Percentiles rank a stretch among this genome's conserved stretches.
These are phyloP conservation scores for Erysimum cheiri DNA, from an alignment of 441 rosid genomes.

Conservation along the genomic window DNA sequence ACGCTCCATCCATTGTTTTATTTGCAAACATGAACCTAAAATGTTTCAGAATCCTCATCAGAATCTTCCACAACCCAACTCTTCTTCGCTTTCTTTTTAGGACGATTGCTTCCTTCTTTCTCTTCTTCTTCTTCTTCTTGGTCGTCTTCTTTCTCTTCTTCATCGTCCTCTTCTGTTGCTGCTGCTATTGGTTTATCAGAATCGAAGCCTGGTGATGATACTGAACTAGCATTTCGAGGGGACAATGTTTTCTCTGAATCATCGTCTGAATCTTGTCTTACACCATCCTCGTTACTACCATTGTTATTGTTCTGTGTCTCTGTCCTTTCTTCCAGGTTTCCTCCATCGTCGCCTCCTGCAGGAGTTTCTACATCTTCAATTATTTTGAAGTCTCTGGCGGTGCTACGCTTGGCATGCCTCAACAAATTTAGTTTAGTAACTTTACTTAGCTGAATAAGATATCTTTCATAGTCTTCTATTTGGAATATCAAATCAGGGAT, in stretches of 20 bases:
- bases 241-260: constrained; percentile 44
- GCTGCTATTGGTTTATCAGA: constrained; percentile 40
- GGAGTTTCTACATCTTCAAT: constrained; percentile 46
- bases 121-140: background rate
- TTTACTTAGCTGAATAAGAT: constrained; percentile 80
- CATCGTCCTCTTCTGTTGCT: constrained; percentile 13
- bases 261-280: constrained; percentile 50
- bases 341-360: constrained; percentile 45
- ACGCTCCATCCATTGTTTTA: background rate
- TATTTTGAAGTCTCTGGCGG: constrained; percentile 77
- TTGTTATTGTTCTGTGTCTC: constrained; percentile 21
- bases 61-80: constrained; percentile 59
- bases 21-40: constrained; percentile 27
- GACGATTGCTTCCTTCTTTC: constrained; percentile 38
- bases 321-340: constrained; percentile 39
- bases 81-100: constrained; percentile 51
- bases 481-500: constrained; percentile 83
- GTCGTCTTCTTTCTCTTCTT: background rate
- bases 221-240: constrained; percentile 40
- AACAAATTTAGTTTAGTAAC: constrained; percentile 68
- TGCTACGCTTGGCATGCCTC: constrained; percentile 88
- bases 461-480: constrained; percentile 80
- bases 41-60: constrained; percentile 53
- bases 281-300: constrained; percentile 37
- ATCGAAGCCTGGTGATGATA: constrained; percentile 49